These are phyloP conservation scores for Pterocarpus santalinus DNA, from an alignment of 306 rosid species.

Conservation along the genomic window DNA sequence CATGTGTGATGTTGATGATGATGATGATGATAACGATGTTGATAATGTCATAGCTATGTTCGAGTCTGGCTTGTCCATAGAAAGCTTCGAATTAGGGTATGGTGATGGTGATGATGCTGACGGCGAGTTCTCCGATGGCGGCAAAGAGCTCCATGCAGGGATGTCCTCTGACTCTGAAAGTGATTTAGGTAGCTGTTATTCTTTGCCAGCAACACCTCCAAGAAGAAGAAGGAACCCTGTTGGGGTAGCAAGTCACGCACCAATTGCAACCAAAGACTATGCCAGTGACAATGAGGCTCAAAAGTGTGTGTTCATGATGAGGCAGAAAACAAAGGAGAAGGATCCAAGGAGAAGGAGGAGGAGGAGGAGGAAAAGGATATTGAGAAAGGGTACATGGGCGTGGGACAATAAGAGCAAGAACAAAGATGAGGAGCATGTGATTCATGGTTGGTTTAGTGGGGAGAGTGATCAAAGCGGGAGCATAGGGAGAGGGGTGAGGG, in stretches of 20 bases:
- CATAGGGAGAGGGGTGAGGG: conserved; percentile 48
- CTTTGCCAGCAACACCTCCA: conserved; percentile 54
- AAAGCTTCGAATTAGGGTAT: conserved; percentile 49
- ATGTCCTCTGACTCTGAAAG: conserved; percentile 64
- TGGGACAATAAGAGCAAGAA: neutral
- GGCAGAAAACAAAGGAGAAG: no score
- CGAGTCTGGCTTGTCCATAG: conserved; percentile 62
- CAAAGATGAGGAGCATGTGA: neutral
- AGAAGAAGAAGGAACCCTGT: neutral
- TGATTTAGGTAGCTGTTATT: conserved; percentile 48
- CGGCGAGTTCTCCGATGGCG: conserved; percentile 50
- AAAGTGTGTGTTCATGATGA: no score
- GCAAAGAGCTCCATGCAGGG: conserved; percentile 24
- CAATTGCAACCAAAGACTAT: no score
- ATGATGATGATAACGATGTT: conserved; percentile 15
- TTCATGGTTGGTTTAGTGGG: no score
- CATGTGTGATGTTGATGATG: conserved; percentile 37
- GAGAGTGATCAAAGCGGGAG: conserved; percentile 27
- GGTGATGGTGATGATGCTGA: conserved; percentile 46
- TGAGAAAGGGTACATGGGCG: no score
- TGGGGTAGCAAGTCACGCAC: conserved; percentile 20
- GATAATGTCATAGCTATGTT: conserved; percentile 48
- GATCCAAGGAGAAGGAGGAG: conserved; percentile 51
- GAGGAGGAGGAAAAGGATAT: neutral
- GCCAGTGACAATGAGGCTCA: no score